Evolutionary conservation across 148 eudicot genomes (phyloP), one percentile per base, ranked within the genome.

Genomic region (Gaultheria prostrata): DNA sequence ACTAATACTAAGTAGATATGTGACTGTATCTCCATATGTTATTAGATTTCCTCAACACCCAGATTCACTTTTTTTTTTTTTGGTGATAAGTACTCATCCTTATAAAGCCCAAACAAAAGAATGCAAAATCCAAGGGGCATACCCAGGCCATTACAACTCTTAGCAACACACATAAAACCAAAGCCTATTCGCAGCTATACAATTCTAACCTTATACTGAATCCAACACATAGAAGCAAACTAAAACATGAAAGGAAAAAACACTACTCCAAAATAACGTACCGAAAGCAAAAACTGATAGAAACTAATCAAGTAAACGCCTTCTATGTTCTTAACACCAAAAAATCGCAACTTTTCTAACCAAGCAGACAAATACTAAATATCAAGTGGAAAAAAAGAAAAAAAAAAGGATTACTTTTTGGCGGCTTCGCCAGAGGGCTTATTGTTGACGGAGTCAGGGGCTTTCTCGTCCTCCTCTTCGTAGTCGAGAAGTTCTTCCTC

Each of bases 401-500:
- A 49, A 33, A 43, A n/a, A 5, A n/a, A n/a, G n/a, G n/a, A 73
- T 69, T 83, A 91, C 93, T 91, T 91, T 77, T 91, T 91, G 83
- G 72, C 90, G 28, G 93, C 78, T 63, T 91, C 91, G 83, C 86
- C 89, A 77, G 76, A 79, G 82, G 88, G 56, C 76, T 89, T 91
- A 20, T 80, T 87, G 77, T 75, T 85, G 63, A 77, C 87, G 18
- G 88, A 86, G 33, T 91, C 91, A 70, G 86, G 91, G 28, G 88
- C 90, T 48, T 91, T 91, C 14, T 91, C 91, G 59, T 90, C 93
- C 70, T 91, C 93, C 39, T 91, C 93, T 50, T 91, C 93, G 85
- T 91, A 91, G 82, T 91, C 93, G 78, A 91, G 88, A 45, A 91
- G 90, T 88, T 91, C 93, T 73, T 91, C 93, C 50, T 89, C 93